phyloP scores from a whole-genome alignment of 352 stramenopile genomes.

The Pythium insidiosum region DNA sequence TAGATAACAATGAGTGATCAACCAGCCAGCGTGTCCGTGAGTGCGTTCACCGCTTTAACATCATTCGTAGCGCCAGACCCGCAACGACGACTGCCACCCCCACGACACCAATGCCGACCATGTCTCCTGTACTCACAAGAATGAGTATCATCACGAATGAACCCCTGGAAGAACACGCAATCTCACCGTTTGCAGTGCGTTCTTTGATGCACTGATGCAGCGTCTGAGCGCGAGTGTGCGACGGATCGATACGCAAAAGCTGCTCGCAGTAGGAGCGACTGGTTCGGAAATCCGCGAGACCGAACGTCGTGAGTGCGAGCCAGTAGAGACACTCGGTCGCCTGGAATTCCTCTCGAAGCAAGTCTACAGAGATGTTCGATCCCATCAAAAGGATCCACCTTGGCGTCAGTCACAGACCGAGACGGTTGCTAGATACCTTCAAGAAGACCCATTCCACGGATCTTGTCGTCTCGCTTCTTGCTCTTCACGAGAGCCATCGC shows the following conservation, averaged over 20 bases:
- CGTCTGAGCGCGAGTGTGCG: slow-evolving; percentile 58
- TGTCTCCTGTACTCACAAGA: slow-evolving; percentile 27
- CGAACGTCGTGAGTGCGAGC: slow-evolving; percentile 63
- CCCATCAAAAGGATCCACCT: slow-evolving; percentile 1
- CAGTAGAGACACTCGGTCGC: slow-evolving; percentile 70
- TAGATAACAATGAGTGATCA: too few species aligned
- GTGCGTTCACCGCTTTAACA: slow-evolving; percentile 59
- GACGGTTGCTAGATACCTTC: slow-evolving; percentile 29
- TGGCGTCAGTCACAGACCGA: background rate
- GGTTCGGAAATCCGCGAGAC: slow-evolving; percentile 54
- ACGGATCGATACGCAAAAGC: slow-evolving; percentile 67
- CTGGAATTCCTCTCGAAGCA: slow-evolving; percentile 43
- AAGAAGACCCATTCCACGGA: slow-evolving; percentile 53
- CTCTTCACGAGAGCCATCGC: slow-evolving; percentile 68
- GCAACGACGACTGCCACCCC: slow-evolving; percentile 64
- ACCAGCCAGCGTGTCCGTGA: too few species aligned
- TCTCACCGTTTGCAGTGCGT: slow-evolving; percentile 40
- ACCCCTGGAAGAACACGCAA: background rate
- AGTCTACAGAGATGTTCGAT: slow-evolving; percentile 21
- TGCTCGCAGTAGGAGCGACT: slow-evolving; percentile 68
- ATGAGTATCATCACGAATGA: background rate
- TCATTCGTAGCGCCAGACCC: slow-evolving; percentile 60
- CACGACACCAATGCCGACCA: slow-evolving; percentile 61
- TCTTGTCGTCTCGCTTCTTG: slow-evolving; percentile 74
- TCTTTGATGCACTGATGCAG: slow-evolving; percentile 76